Percentiles rank a stretch among this genome's conserved stretches.
These are phyloP conservation scores for Hypoxylon fuscum DNA, from an alignment of 495 filamentous ascomycete species.

Conservation along the genomic window DNA sequence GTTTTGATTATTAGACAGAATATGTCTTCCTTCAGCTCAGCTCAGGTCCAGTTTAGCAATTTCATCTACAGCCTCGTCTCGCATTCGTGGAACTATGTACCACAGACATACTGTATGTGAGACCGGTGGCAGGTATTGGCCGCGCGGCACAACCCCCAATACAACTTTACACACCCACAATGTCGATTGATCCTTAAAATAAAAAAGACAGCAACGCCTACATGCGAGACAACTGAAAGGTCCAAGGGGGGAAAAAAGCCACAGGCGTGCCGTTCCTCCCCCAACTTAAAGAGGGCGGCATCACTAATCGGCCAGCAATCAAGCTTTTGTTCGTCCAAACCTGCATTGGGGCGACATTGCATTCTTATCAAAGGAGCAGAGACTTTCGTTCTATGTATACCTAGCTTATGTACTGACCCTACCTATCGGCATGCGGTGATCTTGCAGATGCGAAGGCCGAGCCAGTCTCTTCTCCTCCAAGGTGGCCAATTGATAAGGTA, in stretches of 20 bases:
- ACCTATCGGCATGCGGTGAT: slow-evolving; percentile 9
- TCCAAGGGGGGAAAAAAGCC: slow-evolving; percentile 4
- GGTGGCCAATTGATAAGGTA: slow-evolving; percentile 14
- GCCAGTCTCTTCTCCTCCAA: slow-evolving; percentile 1
- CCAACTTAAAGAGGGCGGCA: background rate
- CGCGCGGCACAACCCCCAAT: slow-evolving; percentile 33
- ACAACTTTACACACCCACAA: slow-evolving; percentile 20
- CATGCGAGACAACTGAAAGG: slow-evolving; percentile 21
- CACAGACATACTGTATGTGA: slow-evolving; percentile 9
- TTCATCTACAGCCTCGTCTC: slow-evolving; percentile 29
- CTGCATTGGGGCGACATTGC: background rate
- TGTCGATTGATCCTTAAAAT: slow-evolving; percentile 5
- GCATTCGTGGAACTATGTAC: slow-evolving; percentile 20
- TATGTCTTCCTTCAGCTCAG: slow-evolving; percentile 5
- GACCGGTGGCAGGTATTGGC: slow-evolving; percentile 18
- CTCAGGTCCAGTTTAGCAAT: slow-evolving; percentile 3
- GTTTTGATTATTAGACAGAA: too few relatives aligned
- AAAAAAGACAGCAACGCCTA: slow-evolving; percentile 4
- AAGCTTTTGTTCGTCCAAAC: slow-evolving; percentile 11
- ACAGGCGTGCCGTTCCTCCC: slow-evolving; percentile 9
- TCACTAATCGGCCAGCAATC: slow-evolving; percentile 3
- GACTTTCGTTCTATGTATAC: background rate
- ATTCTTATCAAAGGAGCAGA: background rate
- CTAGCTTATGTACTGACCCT: background rate
- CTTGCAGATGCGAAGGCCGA: slow-evolving; percentile 22